Base-by-base conservation (phyloP, 495 filamentous ascomycete species). In the Thermothielavioides terrestris region DNA sequence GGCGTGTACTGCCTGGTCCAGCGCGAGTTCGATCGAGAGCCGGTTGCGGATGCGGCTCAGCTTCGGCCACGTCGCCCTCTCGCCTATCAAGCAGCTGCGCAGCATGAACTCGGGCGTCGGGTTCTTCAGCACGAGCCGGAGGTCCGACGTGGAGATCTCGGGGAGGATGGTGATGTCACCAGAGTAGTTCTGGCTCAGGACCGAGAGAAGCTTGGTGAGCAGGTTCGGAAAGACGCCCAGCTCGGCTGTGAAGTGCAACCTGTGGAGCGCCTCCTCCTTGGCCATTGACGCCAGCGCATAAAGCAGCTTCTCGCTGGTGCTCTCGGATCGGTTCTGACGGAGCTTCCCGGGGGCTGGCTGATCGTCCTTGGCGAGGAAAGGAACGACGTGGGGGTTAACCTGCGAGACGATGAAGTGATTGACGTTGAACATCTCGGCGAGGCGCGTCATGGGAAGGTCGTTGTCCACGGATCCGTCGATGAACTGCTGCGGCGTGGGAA, bases 371-470 rank as follows among this genome's bases (percentile, higher is more conserved):
- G 77, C 67, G 15, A 95, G 72, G 53, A 97, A 95, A 6, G 90
- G 89, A 0, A 94, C 82, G 25, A 96, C 85, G 56, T 96, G 91
- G 1, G 91, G 91, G 59, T 95, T 96, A 38, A 94, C 88, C 61
- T 97, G 91, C 0, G 89, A 95, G 26, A 95, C 91, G 59, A 97
- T 95, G 61, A 95, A 95, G 61, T 95, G 89, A 61, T 95, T 97
- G 67, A 95, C 89, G 60, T 95, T 95, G 68, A 95, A 95, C 86
- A 95, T 91, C 56, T 95, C 90, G 0, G 89, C 83, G 10, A 97
- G 72, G 9, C 86, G 76, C 37, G 82, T 89, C 86, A 95, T 95
- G 18, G 91, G 91, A 2, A 97, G 75, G 66, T 97, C 91, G 50
- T 89, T 89, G 56, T 96, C 89, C 4, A 97, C 87, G 0, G 88